Evolutionary conservation across 345 rosid species (phyloP).

Genomic region (Carallia pectinifolia): DNA sequence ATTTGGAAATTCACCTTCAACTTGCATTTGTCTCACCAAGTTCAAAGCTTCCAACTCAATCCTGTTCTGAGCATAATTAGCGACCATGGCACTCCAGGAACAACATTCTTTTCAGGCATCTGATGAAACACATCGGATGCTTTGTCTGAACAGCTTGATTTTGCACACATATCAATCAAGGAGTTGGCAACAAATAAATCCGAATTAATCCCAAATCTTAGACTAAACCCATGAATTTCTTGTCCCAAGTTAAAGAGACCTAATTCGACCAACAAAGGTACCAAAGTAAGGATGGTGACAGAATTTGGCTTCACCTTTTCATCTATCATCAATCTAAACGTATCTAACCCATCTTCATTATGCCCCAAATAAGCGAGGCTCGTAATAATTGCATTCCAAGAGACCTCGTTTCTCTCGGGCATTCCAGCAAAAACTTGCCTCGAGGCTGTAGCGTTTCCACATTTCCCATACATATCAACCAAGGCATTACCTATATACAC

Average conservation of each 20-base stretch:
- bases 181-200: conserved; percentile 48
- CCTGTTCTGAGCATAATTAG: conserved; percentile 44
- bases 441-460: conserved; percentile 29
- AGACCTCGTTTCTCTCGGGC: conserved; percentile 42
- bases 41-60: conserved; percentile 32
- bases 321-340: conserved; percentile 35
- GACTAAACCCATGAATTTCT: conserved; percentile 48
- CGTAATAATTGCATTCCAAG: conserved; percentile 40
- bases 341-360: conserved; percentile 33
- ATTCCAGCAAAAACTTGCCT: conserved; percentile 37
- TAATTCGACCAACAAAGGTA: conserved; percentile 43
- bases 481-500: conserved; percentile 45
- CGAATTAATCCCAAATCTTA: conserved; percentile 34
- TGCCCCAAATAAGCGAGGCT: conserved; percentile 30
- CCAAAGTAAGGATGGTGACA: conserved; percentile 39
- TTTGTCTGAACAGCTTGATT: conserved; percentile 29
- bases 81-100: conserved; percentile 58
- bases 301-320: conserved; percentile 34
- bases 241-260: conserved; percentile 29
- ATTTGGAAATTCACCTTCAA: conserved; percentile 33
- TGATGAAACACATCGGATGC: conserved; percentile 28
- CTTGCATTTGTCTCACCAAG: conserved; percentile 44
- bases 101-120: conserved; percentile 30
- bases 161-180: conserved; percentile 53
- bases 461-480: conserved; percentile 53